Base-by-base conservation (phyloP, 768 basidiomycete species). In the Leucosporidium yakuticum region DNA sequence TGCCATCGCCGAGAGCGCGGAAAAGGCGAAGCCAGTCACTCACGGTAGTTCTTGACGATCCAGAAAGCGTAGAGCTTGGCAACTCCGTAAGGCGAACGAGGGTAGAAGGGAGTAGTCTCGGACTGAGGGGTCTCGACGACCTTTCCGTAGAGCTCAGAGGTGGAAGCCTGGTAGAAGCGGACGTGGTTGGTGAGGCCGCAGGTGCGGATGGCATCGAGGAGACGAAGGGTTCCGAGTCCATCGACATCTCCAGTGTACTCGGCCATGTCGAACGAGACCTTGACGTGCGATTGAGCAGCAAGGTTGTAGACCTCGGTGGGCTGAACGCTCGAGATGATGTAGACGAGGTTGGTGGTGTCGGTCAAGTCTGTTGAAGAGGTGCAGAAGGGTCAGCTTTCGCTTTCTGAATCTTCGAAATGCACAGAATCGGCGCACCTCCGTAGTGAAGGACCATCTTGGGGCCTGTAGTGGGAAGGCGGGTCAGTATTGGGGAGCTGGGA, bases 241-340 rank as follows among this genome's bases (percentile, higher is more conserved):
- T 98, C 94, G 58, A 98, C 94, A 76, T 98, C 95, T 60, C 90
- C 93, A 0, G 95, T 98, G 81, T 98, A 98, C 80, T 98, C 94
- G 31, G 94, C 91, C 91, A 98, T 95, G 80, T 97, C 95, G 79
- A 98, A 98, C 32, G 93, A 96, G 73, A 98, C 94, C 80, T 98
- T 98, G 82, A 98, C 94, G 81, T 98, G 94, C 53, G 90, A 92
- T 79, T 98, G 94, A 20, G 94, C 94, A 54, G 92, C 94, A 62
- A 98, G 87, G 80, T 97, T 98, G 85, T 96, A 98, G 69, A 98
- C 88, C 80, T 98, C 95, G 27, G 91, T 88, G 3, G 94, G 94
- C 79, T 89, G 89, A 63, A 96, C 92, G 75, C 91, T 87, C 4
- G 95, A 88, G 78, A 98, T 88, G 81, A 97, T 88, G 80, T 93